A percentile compares a stretch with the other conserved stretches of the same genome.
phyloP scores from a whole-genome alignment of 345 rosid genomes.

The Melastoma malabathricum region DNA sequence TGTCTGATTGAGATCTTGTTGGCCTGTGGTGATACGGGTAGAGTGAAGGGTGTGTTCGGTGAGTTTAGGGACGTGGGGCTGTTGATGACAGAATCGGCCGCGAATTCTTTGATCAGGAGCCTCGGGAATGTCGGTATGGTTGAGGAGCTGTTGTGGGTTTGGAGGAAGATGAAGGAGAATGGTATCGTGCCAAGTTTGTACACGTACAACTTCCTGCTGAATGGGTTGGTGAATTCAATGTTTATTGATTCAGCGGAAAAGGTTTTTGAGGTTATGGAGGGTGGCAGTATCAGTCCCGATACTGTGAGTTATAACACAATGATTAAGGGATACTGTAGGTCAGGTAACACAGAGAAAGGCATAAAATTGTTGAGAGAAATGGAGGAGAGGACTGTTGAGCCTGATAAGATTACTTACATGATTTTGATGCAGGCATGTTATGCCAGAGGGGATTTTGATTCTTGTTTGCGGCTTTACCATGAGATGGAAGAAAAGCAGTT shows the following conservation, averaged over 20 bases:
- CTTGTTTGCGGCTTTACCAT: constrained; percentile 59
- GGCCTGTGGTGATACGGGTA: constrained; percentile 27
- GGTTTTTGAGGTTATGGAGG: constrained; percentile 69
- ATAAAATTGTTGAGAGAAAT: constrained; percentile 45
- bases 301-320: constrained; percentile 63
- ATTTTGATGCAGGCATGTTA: constrained; percentile 75
- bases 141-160: constrained; percentile 84
- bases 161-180: constrained; percentile 83
- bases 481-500: constrained; percentile 74
- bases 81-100: constrained; percentile 34
- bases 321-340: constrained; percentile 77
- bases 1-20: constrained; percentile 50
- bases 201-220: constrained; percentile 58
- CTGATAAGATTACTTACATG: constrained; percentile 78
- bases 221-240: constrained; percentile 58
- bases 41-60: constrained; percentile 29
- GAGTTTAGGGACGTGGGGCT: constrained; percentile 33
- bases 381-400: constrained; percentile 50
- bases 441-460: constrained; percentile 47
- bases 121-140: constrained; percentile 82
- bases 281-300: constrained; percentile 52
- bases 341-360: constrained; percentile 54
- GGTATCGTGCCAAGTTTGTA: constrained; percentile 66
- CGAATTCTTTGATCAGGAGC: constrained; percentile 62
- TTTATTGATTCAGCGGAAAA: constrained; percentile 65